These are phyloP conservation scores for Casuarina cunninghamiana DNA, from an alignment of 306 rosid genomes.

Conservation along the genomic window DNA sequence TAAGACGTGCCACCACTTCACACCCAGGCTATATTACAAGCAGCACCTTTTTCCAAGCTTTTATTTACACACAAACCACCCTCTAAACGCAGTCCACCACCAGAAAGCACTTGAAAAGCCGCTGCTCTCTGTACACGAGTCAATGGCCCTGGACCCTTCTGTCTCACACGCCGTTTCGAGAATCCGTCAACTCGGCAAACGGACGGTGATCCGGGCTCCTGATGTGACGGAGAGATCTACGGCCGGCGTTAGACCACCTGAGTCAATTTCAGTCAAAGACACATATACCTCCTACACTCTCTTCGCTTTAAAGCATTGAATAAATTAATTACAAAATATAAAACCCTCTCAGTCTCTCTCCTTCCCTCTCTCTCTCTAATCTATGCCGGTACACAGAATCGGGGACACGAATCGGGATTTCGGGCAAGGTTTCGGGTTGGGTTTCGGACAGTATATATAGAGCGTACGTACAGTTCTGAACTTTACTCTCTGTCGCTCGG, in stretches of 20 bases:
- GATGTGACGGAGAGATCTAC: background rate
- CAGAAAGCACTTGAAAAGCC: no score
- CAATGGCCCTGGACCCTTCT: no score
- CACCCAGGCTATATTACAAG: background rate
- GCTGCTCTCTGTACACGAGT: background rate
- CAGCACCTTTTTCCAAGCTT: background rate
- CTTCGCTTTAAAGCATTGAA: slow-evolving; percentile 20
- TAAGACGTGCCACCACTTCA: background rate
- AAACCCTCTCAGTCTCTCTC: background rate
- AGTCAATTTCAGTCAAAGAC: slow-evolving; percentile 53
- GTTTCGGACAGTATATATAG: slow-evolving; percentile 37
- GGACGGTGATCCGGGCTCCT: background rate
- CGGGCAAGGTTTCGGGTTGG: slow-evolving; percentile 25
- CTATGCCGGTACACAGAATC: slow-evolving; percentile 38
- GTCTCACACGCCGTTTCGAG: no score
- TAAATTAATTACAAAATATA: background rate
- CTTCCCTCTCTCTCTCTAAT: slow-evolving; percentile 26
- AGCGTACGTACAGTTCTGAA: slow-evolving; percentile 24
- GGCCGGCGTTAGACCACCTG: slow-evolving; percentile 8
- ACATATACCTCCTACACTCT: slow-evolving; percentile 28
- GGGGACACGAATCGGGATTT: slow-evolving; percentile 24
- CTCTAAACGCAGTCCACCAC: background rate
- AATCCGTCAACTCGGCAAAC: background rate
- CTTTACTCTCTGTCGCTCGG: slow-evolving; percentile 35
- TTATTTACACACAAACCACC: background rate